Percentiles rank a stretch among this genome's conserved stretches.
Conservation (phyloP, 345 rosid species). For the Euphorbia pulcherrima region DNA sequence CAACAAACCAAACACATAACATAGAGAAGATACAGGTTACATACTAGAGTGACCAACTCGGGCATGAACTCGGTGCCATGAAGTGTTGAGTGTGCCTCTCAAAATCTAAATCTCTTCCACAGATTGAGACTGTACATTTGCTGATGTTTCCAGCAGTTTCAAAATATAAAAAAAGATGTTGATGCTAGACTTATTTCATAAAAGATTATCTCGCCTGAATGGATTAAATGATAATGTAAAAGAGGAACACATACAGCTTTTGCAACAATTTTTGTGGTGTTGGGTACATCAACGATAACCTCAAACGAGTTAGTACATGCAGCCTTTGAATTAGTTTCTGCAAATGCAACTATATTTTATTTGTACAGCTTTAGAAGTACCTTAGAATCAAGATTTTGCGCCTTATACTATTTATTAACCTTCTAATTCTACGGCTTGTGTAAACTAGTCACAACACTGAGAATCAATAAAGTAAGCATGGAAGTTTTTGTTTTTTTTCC, state of each 20-base stretch:
- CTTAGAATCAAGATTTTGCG: no score
- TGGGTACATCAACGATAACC: conserved; percentile 51
- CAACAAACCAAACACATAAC: conserved; percentile 2
- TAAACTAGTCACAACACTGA: no score
- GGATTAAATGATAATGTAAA: neutral
- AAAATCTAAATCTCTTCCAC: conserved; percentile 86
- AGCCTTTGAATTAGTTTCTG: no score
- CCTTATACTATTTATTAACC: no score
- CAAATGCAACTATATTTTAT: no score
- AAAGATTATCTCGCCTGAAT: no score
- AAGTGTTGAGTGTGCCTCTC: conserved; percentile 87
- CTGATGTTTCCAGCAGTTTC: conserved; percentile 76
- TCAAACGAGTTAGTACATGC: no score
- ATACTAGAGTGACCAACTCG: conserved; percentile 69
- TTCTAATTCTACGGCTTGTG: no score
- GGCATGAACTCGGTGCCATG: conserved; percentile 82
- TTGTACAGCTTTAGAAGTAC: no score
- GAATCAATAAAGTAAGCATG: no score
- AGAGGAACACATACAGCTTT: conserved; percentile 94
- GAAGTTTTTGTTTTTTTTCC: no score
- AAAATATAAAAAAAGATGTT: no score
- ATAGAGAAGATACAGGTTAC: neutral
- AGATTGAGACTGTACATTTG: conserved; percentile 82
- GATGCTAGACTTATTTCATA: neutral
- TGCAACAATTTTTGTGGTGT: conserved; percentile 59